A percentile compares a stretch with the other conserved stretches of the same genome.
phyloP scores from a whole-genome alignment of 768 basidiomycete species.

The Epithele typhae region DNA sequence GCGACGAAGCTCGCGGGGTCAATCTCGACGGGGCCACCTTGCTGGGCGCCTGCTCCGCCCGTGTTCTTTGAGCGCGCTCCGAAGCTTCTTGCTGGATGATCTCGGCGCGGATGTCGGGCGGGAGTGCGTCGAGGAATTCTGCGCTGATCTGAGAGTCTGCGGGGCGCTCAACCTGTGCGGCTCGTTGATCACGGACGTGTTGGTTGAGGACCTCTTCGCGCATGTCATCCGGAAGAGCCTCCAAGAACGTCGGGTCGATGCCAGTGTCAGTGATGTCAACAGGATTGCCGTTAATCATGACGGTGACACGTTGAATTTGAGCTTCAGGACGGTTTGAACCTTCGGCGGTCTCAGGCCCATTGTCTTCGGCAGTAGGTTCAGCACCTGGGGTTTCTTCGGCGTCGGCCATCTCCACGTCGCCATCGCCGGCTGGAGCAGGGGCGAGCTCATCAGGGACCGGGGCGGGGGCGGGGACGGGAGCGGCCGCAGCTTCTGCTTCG shows the following conservation, averaged over 20 bases:
- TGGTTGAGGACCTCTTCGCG: slow-evolving; percentile 97
- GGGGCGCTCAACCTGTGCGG: slow-evolving; percentile 68
- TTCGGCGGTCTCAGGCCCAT: slow-evolving; percentile 18
- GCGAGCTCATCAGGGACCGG: slow-evolving; percentile 9
- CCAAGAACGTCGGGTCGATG: slow-evolving; percentile 96
- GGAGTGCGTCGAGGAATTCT: slow-evolving; percentile 95
- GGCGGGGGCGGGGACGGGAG: slow-evolving; percentile 9
- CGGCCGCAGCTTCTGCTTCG: slow-evolving; percentile 25
- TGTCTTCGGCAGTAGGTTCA: slow-evolving; percentile 13
- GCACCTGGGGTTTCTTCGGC: neutral
- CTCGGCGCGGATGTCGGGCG: slow-evolving; percentile 94
- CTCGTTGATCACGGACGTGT: slow-evolving; percentile 88
- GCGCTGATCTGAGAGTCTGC: slow-evolving; percentile 86
- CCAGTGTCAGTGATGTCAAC: slow-evolving; percentile 99
- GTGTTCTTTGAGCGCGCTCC: slow-evolving; percentile 62
- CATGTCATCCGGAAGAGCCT: slow-evolving; percentile 98
- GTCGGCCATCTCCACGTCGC: slow-evolving; percentile 11
- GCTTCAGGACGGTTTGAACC: slow-evolving; percentile 19
- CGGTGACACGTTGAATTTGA: slow-evolving; percentile 63
- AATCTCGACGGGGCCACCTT: slow-evolving; percentile 59
- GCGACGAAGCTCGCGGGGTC: slow-evolving; percentile 91
- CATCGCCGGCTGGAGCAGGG: slow-evolving; percentile 10
- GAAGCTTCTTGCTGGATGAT: slow-evolving; percentile 93
- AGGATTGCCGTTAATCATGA: slow-evolving; percentile 86
- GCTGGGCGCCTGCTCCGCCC: slow-evolving; percentile 35